Conservation (phyloP, 2,329 filamentous ascomycete species). For the Stagonosporopsis vannaccii region DNA sequence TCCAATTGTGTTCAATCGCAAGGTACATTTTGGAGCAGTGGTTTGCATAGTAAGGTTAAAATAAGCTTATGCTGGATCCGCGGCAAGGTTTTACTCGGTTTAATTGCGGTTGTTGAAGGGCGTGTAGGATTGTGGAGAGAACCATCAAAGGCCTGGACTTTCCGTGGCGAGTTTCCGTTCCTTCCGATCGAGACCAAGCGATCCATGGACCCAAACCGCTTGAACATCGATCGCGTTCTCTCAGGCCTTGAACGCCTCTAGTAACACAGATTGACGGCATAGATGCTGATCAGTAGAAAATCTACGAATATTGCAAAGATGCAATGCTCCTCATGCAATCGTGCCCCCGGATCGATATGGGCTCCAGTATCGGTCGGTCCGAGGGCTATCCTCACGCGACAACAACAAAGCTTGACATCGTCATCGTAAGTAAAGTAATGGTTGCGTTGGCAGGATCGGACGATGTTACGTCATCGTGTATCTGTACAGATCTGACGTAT, state of each 20-base stretch:
- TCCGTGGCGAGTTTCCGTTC: neutral
- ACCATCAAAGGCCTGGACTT: slow-evolving; percentile 7
- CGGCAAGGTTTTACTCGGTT: slow-evolving; percentile 1
- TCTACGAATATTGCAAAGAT: neutral
- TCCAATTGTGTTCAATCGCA: neutral
- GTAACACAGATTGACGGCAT: slow-evolving; percentile 9
- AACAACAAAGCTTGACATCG: slow-evolving; percentile 32
- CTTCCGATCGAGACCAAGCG: slow-evolving; percentile 12
- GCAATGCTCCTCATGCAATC: slow-evolving; percentile 11
- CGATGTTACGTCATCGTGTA: slow-evolving; percentile 5
- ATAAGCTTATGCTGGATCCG: slow-evolving; percentile 1
- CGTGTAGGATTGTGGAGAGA: neutral
- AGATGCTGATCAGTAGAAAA: slow-evolving; percentile 11
- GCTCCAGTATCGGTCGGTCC: slow-evolving; percentile 10
- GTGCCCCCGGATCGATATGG: slow-evolving; percentile 18
- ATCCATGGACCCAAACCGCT: neutral
- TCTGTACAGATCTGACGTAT: slow-evolving; percentile 5
- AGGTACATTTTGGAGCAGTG: neutral
- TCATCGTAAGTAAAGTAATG: slow-evolving; percentile 29
- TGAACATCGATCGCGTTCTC: slow-evolving; percentile 12
- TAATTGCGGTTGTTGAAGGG: slow-evolving; percentile 6
- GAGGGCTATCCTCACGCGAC: slow-evolving; percentile 23
- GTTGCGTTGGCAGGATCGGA: neutral
- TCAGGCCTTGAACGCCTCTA: neutral
- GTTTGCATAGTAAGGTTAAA: neutral